Evolutionary conservation across 73 alveolate species (phyloP).

Genomic region (Tetrahymena elliotti): DNA sequence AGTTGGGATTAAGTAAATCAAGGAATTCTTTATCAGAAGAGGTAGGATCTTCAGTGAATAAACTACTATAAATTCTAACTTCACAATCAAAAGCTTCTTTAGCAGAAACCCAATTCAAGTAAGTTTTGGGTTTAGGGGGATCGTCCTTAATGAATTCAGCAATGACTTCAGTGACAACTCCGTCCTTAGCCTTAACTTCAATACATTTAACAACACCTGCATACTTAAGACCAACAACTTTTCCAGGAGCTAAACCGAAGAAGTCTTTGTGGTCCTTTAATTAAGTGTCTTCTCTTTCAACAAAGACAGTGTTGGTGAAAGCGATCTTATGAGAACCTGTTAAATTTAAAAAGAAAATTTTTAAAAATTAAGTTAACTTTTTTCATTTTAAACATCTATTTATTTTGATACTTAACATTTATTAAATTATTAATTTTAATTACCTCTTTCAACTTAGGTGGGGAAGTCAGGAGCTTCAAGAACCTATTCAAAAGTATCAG

Average conservation of each 20-base stretch:
- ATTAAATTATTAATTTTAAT: not conserved
- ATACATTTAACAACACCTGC: constrained; percentile 69
- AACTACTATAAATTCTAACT: constrained; percentile 82
- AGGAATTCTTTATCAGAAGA: constrained; percentile 78
- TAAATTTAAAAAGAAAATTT: not conserved
- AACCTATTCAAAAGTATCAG: constrained; percentile 45
- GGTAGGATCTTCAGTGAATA: constrained; percentile 75
- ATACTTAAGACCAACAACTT: constrained; percentile 87
- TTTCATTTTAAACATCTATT: not conserved
- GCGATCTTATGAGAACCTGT: constrained; percentile 41
- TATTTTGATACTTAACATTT: too few species aligned
- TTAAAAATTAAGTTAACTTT: not conserved
- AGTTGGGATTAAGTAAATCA: constrained; percentile 80
- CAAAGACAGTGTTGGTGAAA: constrained; percentile 63
- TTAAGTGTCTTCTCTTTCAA: constrained; percentile 86
- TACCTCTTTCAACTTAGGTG: constrained; percentile 73
- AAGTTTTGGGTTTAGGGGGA: constrained; percentile 82
- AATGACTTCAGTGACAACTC: constrained; percentile 64
- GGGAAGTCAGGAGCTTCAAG: constrained; percentile 91
- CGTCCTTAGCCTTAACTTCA: constrained; percentile 67
- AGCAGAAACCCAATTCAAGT: constrained; percentile 93
- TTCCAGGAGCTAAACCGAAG: constrained; percentile 91
- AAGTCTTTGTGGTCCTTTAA: constrained; percentile 76
- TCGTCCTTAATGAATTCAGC: constrained; percentile 64
- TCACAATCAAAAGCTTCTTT: constrained; percentile 76